These are phyloP conservation scores for Chalaropsis thielavioides DNA, from an alignment of 2,329 filamentous ascomycete species.

Conservation along the genomic window DNA sequence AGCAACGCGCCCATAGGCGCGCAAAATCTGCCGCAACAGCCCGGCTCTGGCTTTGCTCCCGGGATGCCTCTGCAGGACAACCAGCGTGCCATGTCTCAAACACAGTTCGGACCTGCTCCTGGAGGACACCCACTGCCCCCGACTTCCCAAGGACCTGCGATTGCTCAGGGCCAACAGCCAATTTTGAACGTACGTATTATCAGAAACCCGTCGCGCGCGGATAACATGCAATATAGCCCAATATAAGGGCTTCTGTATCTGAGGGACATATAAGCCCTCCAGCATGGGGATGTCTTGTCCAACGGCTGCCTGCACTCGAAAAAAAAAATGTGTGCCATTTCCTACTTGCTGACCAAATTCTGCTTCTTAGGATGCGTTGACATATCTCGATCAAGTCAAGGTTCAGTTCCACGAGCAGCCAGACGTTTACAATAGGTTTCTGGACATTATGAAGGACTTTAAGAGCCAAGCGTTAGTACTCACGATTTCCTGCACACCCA, in stretches of 20 bases:
- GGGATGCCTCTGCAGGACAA: slow-evolving; percentile 29
- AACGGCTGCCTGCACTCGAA: no score
- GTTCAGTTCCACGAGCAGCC: slow-evolving; percentile 94
- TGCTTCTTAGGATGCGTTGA: slow-evolving; percentile 52
- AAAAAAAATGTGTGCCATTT: no score
- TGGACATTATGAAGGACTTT: slow-evolving; percentile 99
- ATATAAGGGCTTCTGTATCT: no score
- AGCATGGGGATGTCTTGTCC: no score
- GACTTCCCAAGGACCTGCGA: slow-evolving; percentile 25
- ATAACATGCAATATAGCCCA: no score
- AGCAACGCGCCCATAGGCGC: slow-evolving; percentile 38
- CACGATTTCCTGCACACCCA: not conserved
- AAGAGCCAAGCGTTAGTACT: slow-evolving; percentile 78
- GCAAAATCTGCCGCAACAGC: slow-evolving; percentile 39
- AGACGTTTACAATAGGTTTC: slow-evolving; percentile 90
- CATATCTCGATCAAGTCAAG: slow-evolving; percentile 96
- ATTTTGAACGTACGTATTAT: slow-evolving; percentile 37
- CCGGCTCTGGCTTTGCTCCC: not conserved
- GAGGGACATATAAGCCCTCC: no score
- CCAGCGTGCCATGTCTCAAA: slow-evolving; percentile 16
- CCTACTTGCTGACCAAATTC: not conserved
- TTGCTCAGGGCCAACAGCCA: slow-evolving; percentile 31
- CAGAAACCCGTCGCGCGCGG: not conserved
- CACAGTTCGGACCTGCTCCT: slow-evolving; percentile 14
- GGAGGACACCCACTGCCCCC: slow-evolving; percentile 24